Percentiles rank a stretch among this genome's conserved stretches.
These are phyloP conservation scores for Pichia sporocuriosa DNA, from an alignment of 805 yeast species.

Conservation along the genomic window DNA sequence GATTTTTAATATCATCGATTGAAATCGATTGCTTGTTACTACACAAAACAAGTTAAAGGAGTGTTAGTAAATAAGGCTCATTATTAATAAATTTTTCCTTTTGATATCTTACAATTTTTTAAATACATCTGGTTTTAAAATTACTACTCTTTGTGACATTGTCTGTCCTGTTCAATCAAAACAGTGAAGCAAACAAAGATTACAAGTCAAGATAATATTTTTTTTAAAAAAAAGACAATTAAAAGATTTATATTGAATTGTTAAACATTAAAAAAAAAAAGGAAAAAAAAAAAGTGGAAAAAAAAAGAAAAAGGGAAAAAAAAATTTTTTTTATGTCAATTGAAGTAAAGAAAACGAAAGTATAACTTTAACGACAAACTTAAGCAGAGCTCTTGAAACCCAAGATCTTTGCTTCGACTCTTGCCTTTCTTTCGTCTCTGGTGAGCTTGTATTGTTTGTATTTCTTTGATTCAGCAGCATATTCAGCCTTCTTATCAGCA, in stretches of 20 bases:
- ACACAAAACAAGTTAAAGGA: not conserved
- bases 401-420: slow-evolving; percentile 89
- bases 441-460: slow-evolving; percentile 84
- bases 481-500: slow-evolving; percentile 91
- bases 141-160: not conserved
- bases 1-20: slow-evolving; percentile 9
- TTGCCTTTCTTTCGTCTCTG: slow-evolving; percentile 84
- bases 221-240: too few species aligned
- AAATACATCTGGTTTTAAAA: not conserved
- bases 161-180: not conserved
- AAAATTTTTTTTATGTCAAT: too few species aligned
- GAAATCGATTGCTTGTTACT: not conserved
- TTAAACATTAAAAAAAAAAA: not conserved
- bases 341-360: too few species aligned
- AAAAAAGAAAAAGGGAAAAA: not conserved
- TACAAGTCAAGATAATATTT: too few species aligned
- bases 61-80: slow-evolving; percentile 7
- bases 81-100: not conserved
- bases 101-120: not conserved
- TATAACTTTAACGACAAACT: slow-evolving; percentile 16
- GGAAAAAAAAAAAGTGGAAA: not conserved
- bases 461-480: slow-evolving; percentile 94
- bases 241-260: too few species aligned
- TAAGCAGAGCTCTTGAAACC: slow-evolving; percentile 57
- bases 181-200: too few species aligned